These are phyloP conservation scores for Gypsophila paniculata DNA, from an alignment of 179 eudicot species.

Conservation along the genomic window DNA sequence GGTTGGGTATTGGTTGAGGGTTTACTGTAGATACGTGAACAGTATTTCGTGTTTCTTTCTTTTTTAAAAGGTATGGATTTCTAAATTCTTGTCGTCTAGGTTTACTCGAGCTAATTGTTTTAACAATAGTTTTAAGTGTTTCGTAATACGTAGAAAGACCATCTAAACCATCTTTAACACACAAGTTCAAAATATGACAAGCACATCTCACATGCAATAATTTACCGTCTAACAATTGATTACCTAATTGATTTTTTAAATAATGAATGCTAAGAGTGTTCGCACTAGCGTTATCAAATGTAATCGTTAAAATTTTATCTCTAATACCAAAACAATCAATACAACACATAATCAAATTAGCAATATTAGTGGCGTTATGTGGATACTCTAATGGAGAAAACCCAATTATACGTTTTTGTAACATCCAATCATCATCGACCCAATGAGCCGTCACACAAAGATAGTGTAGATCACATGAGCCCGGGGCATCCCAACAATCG, in stretches of 20 bases:
- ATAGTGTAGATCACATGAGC: neutral
- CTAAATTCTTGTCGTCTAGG: neutral
- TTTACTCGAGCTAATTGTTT: neutral
- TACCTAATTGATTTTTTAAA: constrained; percentile 5
- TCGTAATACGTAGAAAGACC: neutral
- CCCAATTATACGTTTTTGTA: neutral
- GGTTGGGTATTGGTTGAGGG: too few relatives aligned
- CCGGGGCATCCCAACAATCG: constrained; percentile 4
- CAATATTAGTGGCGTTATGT: neutral
- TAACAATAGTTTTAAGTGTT: neutral
- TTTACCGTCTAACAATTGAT: neutral
- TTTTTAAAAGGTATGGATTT: too few relatives aligned
- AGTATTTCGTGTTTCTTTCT: too few relatives aligned
- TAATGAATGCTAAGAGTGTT: neutral
- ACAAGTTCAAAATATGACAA: neutral
- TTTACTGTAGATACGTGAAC: too few relatives aligned
- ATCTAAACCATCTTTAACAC: neutral
- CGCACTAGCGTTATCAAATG: neutral
- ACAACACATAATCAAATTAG: neutral
- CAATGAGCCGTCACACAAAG: neutral
- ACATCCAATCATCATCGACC: neutral
- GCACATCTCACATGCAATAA: constrained; percentile 6
- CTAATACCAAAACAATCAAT: neutral
- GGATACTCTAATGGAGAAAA: neutral
- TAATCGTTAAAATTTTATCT: neutral